Conservation (phyloP, 176 grass and related monocot genomes). For the Oryza brachyantha region DNA sequence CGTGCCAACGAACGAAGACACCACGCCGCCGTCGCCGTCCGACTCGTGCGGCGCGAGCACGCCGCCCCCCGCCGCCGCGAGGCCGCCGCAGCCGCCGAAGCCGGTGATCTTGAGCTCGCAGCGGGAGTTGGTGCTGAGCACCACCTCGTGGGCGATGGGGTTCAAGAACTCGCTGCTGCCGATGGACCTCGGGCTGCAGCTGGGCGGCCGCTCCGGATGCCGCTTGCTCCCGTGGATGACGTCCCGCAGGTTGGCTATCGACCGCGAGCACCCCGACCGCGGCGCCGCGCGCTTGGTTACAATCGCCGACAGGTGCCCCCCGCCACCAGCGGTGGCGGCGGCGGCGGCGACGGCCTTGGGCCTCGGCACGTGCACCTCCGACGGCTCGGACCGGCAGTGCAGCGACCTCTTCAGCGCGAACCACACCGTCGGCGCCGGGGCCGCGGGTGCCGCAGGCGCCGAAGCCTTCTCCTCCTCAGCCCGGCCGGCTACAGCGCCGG, state of each 20-base stretch:
- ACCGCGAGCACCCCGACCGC: conserved; percentile 83
- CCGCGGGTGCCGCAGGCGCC: neutral
- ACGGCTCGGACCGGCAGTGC: conserved; percentile 84
- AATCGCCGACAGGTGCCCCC: conserved; percentile 46
- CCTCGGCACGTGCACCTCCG: conserved; percentile 80
- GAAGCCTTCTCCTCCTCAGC: conserved; percentile 24
- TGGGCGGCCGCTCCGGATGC: conserved; percentile 66
- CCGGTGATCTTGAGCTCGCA: conserved; percentile 95
- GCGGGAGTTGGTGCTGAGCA: conserved; percentile 85
- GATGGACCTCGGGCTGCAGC: conserved; percentile 92
- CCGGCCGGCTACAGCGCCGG: neutral
- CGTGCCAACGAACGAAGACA: conserved; percentile 76
- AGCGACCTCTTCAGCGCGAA: conserved; percentile 88
- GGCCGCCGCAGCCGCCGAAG: conserved; percentile 36
- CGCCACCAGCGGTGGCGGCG: neutral
- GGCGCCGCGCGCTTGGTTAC: conserved; percentile 54
- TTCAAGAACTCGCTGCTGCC: conserved; percentile 97
- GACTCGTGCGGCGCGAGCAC: neutral
- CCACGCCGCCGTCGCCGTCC: conserved; percentile 1
- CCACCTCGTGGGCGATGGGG: conserved; percentile 96
- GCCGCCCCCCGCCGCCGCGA: neutral
- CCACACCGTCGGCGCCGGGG: conserved; percentile 68
- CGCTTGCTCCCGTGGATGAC: conserved; percentile 99
- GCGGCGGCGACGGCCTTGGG: conserved; percentile 26
- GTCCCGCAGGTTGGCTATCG: conserved; percentile 89